Conservation (phyloP, 257 asterid genomes). For the Fraxinus cuspidata region DNA sequence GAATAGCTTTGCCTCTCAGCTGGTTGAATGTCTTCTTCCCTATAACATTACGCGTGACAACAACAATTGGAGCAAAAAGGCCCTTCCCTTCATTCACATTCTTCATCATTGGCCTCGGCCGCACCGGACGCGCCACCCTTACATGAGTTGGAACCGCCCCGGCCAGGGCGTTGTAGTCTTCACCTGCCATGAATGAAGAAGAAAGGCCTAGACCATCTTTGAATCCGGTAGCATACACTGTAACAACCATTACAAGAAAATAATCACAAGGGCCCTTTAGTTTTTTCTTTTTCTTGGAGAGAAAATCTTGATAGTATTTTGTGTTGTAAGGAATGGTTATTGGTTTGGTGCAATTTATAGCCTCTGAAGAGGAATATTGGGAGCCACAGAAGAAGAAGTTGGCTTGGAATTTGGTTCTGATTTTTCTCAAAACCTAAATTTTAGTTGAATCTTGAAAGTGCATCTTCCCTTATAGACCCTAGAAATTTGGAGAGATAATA, state of each 20-base stretch:
- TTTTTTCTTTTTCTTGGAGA: neutral
- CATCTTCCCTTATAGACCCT: constrained; percentile 17
- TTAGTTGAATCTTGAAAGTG: constrained; percentile 21
- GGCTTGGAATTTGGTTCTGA: constrained; percentile 28
- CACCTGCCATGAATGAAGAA: constrained; percentile 35
- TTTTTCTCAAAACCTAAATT: constrained; percentile 3
- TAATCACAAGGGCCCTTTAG: constrained; percentile 18
- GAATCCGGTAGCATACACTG: constrained; percentile 52
- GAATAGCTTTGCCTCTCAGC: constrained; percentile 93
- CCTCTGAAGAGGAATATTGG: constrained; percentile 18
- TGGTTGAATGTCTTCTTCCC: constrained; percentile 91
- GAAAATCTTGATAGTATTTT: neutral
- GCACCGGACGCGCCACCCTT: constrained; percentile 47
- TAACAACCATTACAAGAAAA: constrained; percentile 51
- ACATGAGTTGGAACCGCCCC: constrained; percentile 28
- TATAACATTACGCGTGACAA: constrained; percentile 58
- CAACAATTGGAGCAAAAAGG: constrained; percentile 79
- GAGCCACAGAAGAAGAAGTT: constrained; percentile 45
- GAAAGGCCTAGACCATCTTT: neutral
- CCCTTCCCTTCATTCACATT: constrained; percentile 81
- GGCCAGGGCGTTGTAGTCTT: constrained; percentile 27
- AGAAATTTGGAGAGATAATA: constrained; percentile 25
- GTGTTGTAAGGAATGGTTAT: neutral
- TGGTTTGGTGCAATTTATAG: constrained; percentile 1
- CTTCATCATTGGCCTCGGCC: constrained; percentile 81